Base-by-base conservation (phyloP, 106 monocot genomes). In the Dioscorea zingiberensis region DNA sequence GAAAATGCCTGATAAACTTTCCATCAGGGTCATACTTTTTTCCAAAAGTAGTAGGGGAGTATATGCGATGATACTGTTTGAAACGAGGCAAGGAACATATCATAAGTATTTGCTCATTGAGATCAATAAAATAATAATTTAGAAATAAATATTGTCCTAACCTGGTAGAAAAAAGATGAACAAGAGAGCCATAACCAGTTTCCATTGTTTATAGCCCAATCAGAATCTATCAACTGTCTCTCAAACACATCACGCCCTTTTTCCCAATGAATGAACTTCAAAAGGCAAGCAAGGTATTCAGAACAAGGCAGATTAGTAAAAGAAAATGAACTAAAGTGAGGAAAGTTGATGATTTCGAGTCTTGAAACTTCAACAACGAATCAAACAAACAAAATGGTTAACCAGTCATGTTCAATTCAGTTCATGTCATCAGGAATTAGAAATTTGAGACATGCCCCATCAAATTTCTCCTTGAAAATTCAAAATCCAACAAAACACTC, bases 211-310 rank as follows among this genome's bases (percentile, higher is more conserved):
- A 87, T 77, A 49, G 87, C 83, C 83, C 87, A 87, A 70, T 87
- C 87, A 66, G 76, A 81, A 71, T 87, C 87, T 58, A 87, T 80
- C 21, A 87, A 53, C 25, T 84, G 72, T 70, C 87, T 73, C 60
- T 87, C 83, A 68, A 87, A 87, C 61, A 84, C 80, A 66, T 87
- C 87, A 71, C 87, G 83, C 7, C 93, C 89, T 45, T 89, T 89
- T 65, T 89, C 93, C 93, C 93, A 89, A 46, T 89, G 89, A 69
- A 94, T 71, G 74, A 94, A 94, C 93, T 94, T 54, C 62, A 80
- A 38, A 16, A 21, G 38, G 4, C 1, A 10, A 38, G 10, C 38
- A 38, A 38, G 38, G 4, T 14, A 63, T 9, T 59, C 25, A 66
- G 9, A 46, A 57, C 16, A 38, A 62, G 1, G 22, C 58, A n/a